Conservation (phyloP, 768 basidiomycete species). For the Baorangia bicolor region DNA sequence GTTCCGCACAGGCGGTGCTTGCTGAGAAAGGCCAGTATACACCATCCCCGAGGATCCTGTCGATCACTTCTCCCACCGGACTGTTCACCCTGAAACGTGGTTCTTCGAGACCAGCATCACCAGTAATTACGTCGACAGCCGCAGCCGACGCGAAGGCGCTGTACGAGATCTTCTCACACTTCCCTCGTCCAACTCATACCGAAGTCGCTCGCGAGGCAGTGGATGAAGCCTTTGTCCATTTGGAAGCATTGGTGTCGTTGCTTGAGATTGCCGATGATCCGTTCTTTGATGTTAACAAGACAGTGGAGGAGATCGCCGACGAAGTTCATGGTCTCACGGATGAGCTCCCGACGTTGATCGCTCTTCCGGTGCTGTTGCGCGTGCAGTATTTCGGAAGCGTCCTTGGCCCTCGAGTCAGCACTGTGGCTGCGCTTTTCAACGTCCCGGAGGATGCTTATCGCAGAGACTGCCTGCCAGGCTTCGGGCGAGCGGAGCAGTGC, state of each 20-base stretch:
- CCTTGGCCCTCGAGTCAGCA: constrained; percentile 17
- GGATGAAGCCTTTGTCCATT: constrained; percentile 70
- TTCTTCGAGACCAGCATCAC: constrained; percentile 66
- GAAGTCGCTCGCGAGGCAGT: constrained; percentile 76
- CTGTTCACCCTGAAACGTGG: constrained; percentile 67
- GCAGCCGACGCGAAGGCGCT: constrained; percentile 60
- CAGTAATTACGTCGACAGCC: constrained; percentile 41
- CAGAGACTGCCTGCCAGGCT: constrained; percentile 67
- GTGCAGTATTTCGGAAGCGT: constrained; percentile 30
- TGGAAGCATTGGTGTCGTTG: constrained; percentile 55
- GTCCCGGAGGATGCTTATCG: constrained; percentile 65
- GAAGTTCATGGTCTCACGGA: constrained; percentile 55
- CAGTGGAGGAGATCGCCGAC: constrained; percentile 28
- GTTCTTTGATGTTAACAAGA: constrained; percentile 18
- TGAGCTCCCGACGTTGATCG: constrained; percentile 72
- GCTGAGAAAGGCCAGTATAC: constrained; percentile 43
- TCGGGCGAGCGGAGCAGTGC: constrained; percentile 76
- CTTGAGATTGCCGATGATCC: constrained; percentile 50
- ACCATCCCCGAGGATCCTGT: constrained; percentile 44
- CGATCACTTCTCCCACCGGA: constrained; percentile 53
- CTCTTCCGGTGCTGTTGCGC: constrained; percentile 65
- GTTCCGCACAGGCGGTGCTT: constrained; percentile 35
- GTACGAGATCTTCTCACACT: constrained; percentile 54
- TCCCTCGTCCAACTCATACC: constrained; percentile 61
- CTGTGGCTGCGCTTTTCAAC: constrained; percentile 54